Evolutionary conservation across 176 grass and related monocot genomes (phyloP).

Genomic region (Stipa capillata): DNA sequence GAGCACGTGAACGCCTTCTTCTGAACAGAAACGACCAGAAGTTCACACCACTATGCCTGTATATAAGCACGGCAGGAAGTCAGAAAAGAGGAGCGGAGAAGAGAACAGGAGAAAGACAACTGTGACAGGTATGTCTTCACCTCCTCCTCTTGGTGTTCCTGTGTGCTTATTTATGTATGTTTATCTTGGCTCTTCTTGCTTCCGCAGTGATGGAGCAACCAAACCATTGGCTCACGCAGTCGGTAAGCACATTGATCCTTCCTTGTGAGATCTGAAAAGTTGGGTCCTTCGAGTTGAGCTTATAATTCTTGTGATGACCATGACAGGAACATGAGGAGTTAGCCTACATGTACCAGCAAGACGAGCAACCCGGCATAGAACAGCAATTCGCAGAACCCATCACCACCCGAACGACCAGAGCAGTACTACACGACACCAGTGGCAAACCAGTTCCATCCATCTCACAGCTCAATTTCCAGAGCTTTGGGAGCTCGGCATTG

Average conservation of each 20-base stretch:
- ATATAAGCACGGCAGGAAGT: constrained; percentile 5
- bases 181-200: not conserved
- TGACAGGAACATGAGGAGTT: constrained; percentile 35
- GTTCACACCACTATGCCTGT: constrained; percentile 20
- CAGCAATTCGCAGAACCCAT: constrained; percentile 1
- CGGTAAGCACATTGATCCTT: constrained; percentile 6
- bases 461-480: not conserved
- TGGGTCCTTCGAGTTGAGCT: not conserved
- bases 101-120: not conserved
- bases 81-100: not conserved
- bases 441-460: not conserved
- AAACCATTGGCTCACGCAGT: constrained; percentile 30
- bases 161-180: not conserved
- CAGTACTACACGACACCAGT: constrained; percentile 12
- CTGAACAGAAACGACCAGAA: not conserved
- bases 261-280: not conserved
- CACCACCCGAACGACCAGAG: not conserved
- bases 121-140: not conserved
- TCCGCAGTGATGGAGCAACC: constrained; percentile 16
- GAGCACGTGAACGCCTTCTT: constrained; percentile 25
- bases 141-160: not conserved
- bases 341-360: constrained; percentile 27
- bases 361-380: not conserved
- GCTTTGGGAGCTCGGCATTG: not conserved
- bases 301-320: not conserved